Evolutionary conservation across 257 asterid genomes (phyloP).

Genomic region (Fraxinus cuspidata): DNA sequence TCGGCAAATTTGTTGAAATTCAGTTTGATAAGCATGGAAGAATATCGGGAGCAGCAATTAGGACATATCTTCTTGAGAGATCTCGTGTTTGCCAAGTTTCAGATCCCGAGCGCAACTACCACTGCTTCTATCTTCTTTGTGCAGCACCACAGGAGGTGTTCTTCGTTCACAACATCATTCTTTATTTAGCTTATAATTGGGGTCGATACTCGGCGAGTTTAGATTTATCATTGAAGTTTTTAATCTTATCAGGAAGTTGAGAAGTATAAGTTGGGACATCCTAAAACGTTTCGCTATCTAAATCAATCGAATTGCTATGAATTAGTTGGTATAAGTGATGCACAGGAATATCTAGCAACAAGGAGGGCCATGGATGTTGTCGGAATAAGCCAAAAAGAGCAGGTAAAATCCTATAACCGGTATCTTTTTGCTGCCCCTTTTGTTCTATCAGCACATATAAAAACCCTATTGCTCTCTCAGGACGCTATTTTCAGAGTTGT

Average conservation of each 20-base stretch:
- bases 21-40: slow-evolving; percentile 90
- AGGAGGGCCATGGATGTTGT: slow-evolving; percentile 98
- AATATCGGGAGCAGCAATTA: slow-evolving; percentile 98
- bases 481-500: slow-evolving; percentile 98
- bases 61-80: slow-evolving; percentile 96
- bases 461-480: slow-evolving; percentile 40
- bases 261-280: slow-evolving; percentile 77
- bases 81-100: slow-evolving; percentile 98
- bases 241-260: slow-evolving; percentile 68
- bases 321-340: slow-evolving; percentile 83
- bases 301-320: slow-evolving; percentile 89
- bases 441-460: slow-evolving; percentile 16
- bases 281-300: slow-evolving; percentile 84
- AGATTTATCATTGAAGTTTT: slow-evolving; percentile 26
- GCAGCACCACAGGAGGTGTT: slow-evolving; percentile 93
- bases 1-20: slow-evolving; percentile 95
- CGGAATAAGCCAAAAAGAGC: slow-evolving; percentile 89
- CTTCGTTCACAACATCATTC: slow-evolving; percentile 21
- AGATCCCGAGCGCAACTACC: slow-evolving; percentile 96
- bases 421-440: slow-evolving; percentile 19
- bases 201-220: slow-evolving; percentile 14
- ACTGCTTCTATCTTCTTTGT: slow-evolving; percentile 94
- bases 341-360: slow-evolving; percentile 92
- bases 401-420: slow-evolving; percentile 48
- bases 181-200: slow-evolving; percentile 22